Conservation (phyloP, 768 basidiomycete genomes). For the Omphalotus guepiniiformis region DNA sequence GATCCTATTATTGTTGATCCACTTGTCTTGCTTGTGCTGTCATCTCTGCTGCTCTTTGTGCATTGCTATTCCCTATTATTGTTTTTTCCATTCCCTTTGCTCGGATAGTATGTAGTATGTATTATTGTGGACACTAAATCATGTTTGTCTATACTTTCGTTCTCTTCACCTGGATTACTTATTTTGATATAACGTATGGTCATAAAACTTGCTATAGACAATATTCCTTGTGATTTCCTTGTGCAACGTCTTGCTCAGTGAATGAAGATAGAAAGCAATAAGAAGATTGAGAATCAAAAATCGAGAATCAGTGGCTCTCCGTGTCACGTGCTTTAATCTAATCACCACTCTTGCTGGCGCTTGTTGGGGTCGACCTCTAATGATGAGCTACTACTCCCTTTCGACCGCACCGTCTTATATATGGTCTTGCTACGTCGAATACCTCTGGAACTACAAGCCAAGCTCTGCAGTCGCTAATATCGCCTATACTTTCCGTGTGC, state of each 20-base stretch:
- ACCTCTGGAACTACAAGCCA: constrained; percentile 61
- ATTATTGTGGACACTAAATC: constrained; percentile 4
- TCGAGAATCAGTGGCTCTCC: too few relatives aligned
- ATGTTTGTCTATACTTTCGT: too few relatives aligned
- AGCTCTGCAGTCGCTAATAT: constrained; percentile 64
- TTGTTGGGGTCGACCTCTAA: neutral
- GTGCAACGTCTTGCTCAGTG: too few relatives aligned
- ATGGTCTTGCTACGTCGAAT: constrained; percentile 58
- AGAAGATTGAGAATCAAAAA: too few relatives aligned
- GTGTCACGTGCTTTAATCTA: too few relatives aligned
- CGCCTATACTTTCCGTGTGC: constrained; percentile 59
- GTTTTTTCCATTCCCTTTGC: constrained; percentile 13
- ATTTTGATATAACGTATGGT: too few relatives aligned
- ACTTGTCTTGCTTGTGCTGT: constrained; percentile 6
- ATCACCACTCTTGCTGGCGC: neutral
- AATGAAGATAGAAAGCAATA: too few relatives aligned
- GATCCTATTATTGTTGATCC: constrained; percentile 1
- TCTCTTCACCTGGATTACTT: too few relatives aligned
- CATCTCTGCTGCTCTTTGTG: constrained; percentile 13
- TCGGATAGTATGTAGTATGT: constrained; percentile 14
- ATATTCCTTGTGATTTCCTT: too few relatives aligned
- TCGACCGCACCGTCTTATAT: constrained; percentile 34
- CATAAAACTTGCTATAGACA: too few relatives aligned
- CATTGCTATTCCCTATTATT: constrained; percentile 11
- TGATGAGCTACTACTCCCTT: neutral